A percentile compares a stretch with the other conserved stretches of the same genome.
Conservation (phyloP, 805 yeast species). For the Candida tibetensis region DNA sequence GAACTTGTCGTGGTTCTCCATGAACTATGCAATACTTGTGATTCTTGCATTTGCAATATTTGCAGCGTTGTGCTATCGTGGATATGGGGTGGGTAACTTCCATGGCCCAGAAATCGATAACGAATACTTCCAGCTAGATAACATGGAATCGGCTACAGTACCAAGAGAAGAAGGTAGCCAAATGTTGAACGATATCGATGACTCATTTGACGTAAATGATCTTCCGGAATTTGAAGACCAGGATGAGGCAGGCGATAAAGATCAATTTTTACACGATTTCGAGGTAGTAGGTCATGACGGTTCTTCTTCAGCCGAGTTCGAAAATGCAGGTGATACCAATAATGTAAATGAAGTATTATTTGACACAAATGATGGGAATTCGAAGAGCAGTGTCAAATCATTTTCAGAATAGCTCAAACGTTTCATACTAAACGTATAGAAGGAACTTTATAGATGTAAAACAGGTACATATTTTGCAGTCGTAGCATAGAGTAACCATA, state of each 20-base stretch:
- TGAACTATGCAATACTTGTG: slow-evolving; percentile 70
- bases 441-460: no score
- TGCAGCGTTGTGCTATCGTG: slow-evolving; percentile 49
- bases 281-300: background rate
- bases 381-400: no score
- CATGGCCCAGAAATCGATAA: slow-evolving; percentile 59
- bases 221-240: no score
- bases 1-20: slow-evolving; percentile 34
- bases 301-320: no score
- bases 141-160: slow-evolving; percentile 13
- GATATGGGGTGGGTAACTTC: slow-evolving; percentile 63
- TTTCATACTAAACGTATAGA: no score
- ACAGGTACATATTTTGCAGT: no score
- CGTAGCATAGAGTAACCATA: no score
- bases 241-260: background rate
- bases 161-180: no score
- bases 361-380: no score
- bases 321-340: no score
- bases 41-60: slow-evolving; percentile 46
- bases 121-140: slow-evolving; percentile 39
- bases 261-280: background rate
- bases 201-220: slow-evolving; percentile 9
- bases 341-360: no score
- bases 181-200: slow-evolving; percentile 16
- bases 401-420: no score